These are phyloP conservation scores for Candida maris DNA, from an alignment of 805 yeast species.

Conservation along the genomic window DNA sequence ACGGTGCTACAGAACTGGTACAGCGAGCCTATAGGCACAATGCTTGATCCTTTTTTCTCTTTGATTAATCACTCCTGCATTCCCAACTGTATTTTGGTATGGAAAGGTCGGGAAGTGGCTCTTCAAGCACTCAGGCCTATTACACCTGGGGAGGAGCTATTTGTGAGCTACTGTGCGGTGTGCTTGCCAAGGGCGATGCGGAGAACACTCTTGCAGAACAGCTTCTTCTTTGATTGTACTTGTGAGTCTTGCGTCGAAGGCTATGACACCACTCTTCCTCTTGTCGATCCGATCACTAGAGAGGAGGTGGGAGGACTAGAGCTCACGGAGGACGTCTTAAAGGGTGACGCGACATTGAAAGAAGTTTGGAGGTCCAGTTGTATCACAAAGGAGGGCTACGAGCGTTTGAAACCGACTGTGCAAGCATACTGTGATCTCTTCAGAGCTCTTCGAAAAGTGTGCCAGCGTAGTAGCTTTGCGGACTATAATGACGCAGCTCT, in stretches of 20 bases:
- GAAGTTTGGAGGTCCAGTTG: slow-evolving; percentile 6
- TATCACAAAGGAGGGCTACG: neutral
- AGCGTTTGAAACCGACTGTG: neutral
- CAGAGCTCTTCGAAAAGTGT: neutral
- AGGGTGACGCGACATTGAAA: slow-evolving; percentile 4
- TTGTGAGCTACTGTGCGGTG: slow-evolving; percentile 30
- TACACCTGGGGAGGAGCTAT: slow-evolving; percentile 25
- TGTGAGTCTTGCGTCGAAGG: slow-evolving; percentile 28
- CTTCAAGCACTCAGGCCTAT: slow-evolving; percentile 23
- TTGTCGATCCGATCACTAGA: slow-evolving; percentile 25
- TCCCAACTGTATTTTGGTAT: slow-evolving; percentile 32
- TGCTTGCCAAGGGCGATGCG: slow-evolving; percentile 30
- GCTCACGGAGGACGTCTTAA: slow-evolving; percentile 2
- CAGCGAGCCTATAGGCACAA: slow-evolving; percentile 30
- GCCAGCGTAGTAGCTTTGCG: neutral
- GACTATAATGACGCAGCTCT: slow-evolving; percentile 4
- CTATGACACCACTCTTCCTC: slow-evolving; percentile 29
- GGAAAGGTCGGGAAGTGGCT: slow-evolving; percentile 16
- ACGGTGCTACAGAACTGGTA: slow-evolving; percentile 26
- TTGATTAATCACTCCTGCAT: slow-evolving; percentile 40
- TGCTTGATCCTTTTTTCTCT: slow-evolving; percentile 36
- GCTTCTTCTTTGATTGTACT: slow-evolving; percentile 34
- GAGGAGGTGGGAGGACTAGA: slow-evolving; percentile 12
- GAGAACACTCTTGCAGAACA: slow-evolving; percentile 23
- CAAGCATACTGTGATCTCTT: neutral